Conservation (phyloP, 108 stramenopile genomes). For the Hondaea fermentalgiana region DNA sequence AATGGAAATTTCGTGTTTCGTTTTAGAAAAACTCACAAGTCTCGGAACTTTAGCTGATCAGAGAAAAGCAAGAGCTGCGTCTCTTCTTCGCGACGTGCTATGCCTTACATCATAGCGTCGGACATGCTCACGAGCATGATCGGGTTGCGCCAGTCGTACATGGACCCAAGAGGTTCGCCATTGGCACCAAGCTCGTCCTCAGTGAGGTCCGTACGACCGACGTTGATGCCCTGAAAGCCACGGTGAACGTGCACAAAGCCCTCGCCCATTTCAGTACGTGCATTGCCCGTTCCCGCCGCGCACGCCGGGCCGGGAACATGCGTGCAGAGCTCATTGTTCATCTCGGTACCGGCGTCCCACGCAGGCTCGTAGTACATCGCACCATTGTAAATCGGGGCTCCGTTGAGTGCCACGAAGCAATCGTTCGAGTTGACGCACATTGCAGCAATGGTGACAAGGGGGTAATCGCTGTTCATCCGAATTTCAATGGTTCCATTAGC, state of each 20-base stretch:
- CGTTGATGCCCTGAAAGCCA: slow-evolving; percentile 4
- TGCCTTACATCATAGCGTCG: neutral
- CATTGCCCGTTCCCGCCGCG: neutral
- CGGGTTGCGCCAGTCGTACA: slow-evolving; percentile 1
- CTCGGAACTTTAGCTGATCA: neutral
- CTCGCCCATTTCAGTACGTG: neutral
- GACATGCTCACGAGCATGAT: neutral
- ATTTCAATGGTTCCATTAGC: neutral
- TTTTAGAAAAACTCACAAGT: neutral
- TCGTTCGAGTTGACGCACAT: slow-evolving; percentile 36
- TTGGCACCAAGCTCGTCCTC: neutral
- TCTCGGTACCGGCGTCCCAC: slow-evolving; percentile 23
- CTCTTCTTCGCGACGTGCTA: neutral
- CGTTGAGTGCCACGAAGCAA: slow-evolving; percentile 23
- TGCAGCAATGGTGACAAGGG: slow-evolving; percentile 16
- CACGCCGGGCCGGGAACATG: slow-evolving; percentile 28
- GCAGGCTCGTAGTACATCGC: neutral
- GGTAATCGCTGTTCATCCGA: neutral
- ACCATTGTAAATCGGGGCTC: neutral
- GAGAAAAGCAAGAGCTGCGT: neutral
- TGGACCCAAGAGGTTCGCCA: neutral
- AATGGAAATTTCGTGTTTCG: neutral
- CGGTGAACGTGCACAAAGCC: slow-evolving; percentile 7
- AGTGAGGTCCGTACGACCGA: neutral
- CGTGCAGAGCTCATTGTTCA: slow-evolving; percentile 30